Evolutionary conservation across 345 rosid genomes (phyloP).

Genomic region (Adansonia digitata): DNA sequence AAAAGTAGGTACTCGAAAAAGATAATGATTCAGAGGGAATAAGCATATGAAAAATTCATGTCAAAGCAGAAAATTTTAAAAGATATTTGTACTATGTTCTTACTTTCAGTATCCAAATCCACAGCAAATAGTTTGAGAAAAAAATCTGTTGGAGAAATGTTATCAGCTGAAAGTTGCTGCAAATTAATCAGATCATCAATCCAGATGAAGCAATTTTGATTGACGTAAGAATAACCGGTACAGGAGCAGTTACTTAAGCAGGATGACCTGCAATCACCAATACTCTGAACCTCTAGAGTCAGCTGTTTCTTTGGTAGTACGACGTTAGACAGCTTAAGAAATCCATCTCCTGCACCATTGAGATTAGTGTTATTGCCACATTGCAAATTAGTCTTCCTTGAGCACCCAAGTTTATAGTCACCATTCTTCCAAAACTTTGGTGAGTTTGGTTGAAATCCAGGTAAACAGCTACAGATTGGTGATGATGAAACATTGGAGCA

Average conservation of each 20-base stretch:
- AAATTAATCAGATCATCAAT: constrained; percentile 35
- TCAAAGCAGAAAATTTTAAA: background rate
- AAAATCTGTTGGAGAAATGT: background rate
- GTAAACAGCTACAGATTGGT: constrained; percentile 45
- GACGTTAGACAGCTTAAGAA: constrained; percentile 23
- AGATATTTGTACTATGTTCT: background rate
- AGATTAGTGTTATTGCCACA: constrained; percentile 28
- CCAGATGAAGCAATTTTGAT: constrained; percentile 50
- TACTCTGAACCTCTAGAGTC: constrained; percentile 13
- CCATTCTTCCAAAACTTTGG: constrained; percentile 35
- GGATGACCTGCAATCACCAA: constrained; percentile 32
- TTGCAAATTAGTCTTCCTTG: constrained; percentile 36
- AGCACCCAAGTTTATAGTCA: constrained; percentile 57
- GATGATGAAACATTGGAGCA: constrained; percentile 36
- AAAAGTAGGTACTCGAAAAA: background rate
- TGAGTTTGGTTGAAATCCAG: constrained; percentile 37
- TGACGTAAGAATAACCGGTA: constrained; percentile 48
- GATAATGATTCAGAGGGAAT: background rate
- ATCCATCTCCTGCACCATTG: constrained; percentile 28
- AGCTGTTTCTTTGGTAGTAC: constrained; percentile 18
- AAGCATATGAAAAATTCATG: background rate
- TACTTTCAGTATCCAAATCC: background rate
- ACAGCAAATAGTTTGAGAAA: background rate
- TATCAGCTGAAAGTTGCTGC: constrained; percentile 15
- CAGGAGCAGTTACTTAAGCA: constrained; percentile 62